These are phyloP conservation scores for Glycine soja DNA, from an alignment of 306 rosid species.

Conservation along the genomic window DNA sequence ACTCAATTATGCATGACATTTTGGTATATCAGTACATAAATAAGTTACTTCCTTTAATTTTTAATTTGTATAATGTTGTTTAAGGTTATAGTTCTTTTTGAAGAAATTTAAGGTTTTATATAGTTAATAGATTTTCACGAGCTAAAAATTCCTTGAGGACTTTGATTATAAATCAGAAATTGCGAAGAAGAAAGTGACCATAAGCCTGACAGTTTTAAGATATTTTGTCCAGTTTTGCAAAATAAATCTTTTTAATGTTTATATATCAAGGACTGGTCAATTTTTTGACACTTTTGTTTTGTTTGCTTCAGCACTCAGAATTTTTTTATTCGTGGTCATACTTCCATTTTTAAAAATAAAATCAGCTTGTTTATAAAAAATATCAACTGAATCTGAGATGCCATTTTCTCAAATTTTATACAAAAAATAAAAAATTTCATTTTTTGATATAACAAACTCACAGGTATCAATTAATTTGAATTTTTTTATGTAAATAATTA, in stretches of 20 bases:
- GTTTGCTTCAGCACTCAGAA: background rate
- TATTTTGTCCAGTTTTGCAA: slow-evolving; percentile 1
- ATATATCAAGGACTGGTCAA: background rate
- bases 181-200: slow-evolving; percentile 1
- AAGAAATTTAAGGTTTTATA: no score
- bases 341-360: background rate
- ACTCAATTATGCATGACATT: background rate
- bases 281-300: slow-evolving; percentile 8
- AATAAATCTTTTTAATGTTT: background rate
- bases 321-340: background rate
- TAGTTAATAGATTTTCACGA: no score
- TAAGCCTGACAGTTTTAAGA: background rate
- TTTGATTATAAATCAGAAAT: background rate
- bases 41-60: no score
- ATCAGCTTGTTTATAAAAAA: background rate
- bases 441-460: background rate
- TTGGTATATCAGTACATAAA: no score
- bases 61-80: no score
- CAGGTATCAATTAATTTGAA: background rate
- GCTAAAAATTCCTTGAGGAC: no score
- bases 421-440: background rate
- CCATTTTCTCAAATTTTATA: background rate
- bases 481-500: background rate
- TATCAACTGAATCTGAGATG: background rate
- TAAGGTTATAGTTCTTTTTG: no score